A percentile compares a stretch with the other conserved stretches of the same genome.
Conservation (phyloP, 2,329 filamentous ascomycete species). For the Xylariaceae sp. region DNA sequence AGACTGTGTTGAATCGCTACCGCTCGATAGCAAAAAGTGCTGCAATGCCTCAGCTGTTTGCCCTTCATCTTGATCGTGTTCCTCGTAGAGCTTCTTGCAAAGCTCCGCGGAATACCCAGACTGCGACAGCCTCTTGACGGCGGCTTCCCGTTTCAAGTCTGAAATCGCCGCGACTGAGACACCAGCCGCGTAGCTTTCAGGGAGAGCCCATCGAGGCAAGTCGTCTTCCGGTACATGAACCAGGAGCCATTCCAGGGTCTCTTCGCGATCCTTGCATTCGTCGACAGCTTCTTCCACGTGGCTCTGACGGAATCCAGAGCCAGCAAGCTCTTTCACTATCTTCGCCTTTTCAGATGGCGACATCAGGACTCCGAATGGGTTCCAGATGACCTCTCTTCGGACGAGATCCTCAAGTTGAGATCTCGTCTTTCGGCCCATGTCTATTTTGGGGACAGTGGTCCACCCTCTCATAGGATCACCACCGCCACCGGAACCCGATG, state of each 20-base stretch:
- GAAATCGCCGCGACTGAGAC: constrained; percentile 73
- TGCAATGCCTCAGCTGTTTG: constrained; percentile 77
- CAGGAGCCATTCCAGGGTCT: constrained; percentile 90
- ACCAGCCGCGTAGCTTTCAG: constrained; percentile 85
- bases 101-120: constrained; percentile 83
- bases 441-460: constrained; percentile 81
- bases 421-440: constrained; percentile 81
- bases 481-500: constrained; percentile 31
- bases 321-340: constrained; percentile 67
- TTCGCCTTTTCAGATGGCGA: constrained; percentile 48
- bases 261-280: constrained; percentile 85
- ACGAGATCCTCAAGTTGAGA: constrained; percentile 75
- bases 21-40: constrained; percentile 54
- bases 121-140: constrained; percentile 73
- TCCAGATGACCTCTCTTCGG: constrained; percentile 77
- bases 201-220: constrained; percentile 84
- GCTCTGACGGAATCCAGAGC: constrained; percentile 80
- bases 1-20: constrained; percentile 26
- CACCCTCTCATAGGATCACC: constrained; percentile 64
- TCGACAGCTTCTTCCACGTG: constrained; percentile 84
- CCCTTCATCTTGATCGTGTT: constrained; percentile 65
- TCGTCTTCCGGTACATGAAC: constrained; percentile 98
- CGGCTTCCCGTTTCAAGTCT: constrained; percentile 73
- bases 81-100: constrained; percentile 71
- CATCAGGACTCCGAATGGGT: constrained; percentile 69